Percentiles rank a stretch among this genome's conserved stretches.
phyloP scores from a whole-genome alignment of 345 rosid genomes.

The Turnera subulata region DNA sequence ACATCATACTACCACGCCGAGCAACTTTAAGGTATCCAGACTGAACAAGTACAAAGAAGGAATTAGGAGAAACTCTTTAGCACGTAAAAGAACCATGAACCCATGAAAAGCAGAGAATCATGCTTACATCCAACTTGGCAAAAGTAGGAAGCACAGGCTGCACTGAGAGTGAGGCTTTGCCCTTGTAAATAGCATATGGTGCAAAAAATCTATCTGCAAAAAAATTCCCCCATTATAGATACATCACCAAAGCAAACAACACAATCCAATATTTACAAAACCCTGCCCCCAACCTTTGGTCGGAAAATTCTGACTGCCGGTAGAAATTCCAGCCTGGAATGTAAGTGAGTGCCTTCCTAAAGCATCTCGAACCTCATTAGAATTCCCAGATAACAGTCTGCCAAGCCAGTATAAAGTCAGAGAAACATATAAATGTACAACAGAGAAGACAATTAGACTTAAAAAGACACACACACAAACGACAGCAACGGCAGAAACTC shows the following conservation, averaged over 20 bases:
- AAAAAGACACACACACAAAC: background rate
- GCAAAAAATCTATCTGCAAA: conserved; percentile 56
- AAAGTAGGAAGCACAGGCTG: conserved; percentile 73
- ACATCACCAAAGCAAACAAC: background rate
- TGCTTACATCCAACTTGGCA: conserved; percentile 43
- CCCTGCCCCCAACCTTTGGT: conserved; percentile 25
- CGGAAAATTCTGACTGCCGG: conserved; percentile 26
- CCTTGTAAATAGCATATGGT: conserved; percentile 72
- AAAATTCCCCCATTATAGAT: conserved; percentile 23
- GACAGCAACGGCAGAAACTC: no score
- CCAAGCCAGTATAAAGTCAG: background rate
- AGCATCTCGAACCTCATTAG: conserved; percentile 17
- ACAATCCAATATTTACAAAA: background rate
- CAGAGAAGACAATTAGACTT: background rate
- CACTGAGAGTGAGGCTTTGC: conserved; percentile 81
- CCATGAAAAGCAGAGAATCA: background rate
- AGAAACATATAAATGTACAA: background rate
- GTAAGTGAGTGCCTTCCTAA: conserved; percentile 31
- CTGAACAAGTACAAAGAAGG: conserved; percentile 25
- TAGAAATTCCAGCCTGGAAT: conserved; percentile 39
- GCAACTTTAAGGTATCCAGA: conserved; percentile 53
- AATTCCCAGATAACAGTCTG: conserved; percentile 9
- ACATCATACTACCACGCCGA: conserved; percentile 68
- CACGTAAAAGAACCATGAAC: background rate
- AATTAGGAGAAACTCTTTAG: background rate